These are phyloP conservation scores for Arthrobotrys sphaeroides DNA, from an alignment of 2,329 filamentous ascomycete genomes.

Conservation along the genomic window DNA sequence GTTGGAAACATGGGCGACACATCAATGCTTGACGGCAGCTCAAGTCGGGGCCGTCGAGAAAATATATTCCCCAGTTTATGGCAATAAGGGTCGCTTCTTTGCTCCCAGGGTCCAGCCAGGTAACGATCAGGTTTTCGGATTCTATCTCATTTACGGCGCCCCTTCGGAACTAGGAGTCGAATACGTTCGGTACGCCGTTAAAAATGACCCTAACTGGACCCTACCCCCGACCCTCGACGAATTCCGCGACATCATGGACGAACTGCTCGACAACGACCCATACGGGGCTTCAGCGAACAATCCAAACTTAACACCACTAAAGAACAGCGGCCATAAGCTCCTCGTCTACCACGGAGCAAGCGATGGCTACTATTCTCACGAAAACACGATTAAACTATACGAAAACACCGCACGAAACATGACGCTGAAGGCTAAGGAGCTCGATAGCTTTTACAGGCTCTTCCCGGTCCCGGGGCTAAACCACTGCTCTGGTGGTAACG, in stretches of 20 bases:
- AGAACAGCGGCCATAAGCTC: constrained; percentile 63
- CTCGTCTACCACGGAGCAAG: constrained; percentile 64
- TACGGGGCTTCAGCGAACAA: constrained; percentile 62
- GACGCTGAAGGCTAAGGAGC: constrained; percentile 23
- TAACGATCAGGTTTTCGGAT: constrained; percentile 12
- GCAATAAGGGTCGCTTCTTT: constrained; percentile 59
- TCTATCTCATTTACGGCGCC: constrained; percentile 5
- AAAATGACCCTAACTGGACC: constrained; percentile 62
- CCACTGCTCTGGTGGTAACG: constrained; percentile 60
- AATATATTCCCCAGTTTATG: constrained; percentile 60
- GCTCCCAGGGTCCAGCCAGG: constrained; percentile 49
- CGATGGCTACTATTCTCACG: constrained; percentile 11
- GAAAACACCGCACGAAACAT: constrained; percentile 22
- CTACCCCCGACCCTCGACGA: constrained; percentile 60
- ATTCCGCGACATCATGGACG: constrained; percentile 61
- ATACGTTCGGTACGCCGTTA: constrained; percentile 64
- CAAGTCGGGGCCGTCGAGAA: constrained; percentile 59
- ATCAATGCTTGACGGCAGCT: constrained; percentile 58
- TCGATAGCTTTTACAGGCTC: constrained; percentile 60
- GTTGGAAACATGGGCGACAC: constrained; percentile 7
- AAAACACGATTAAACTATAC: constrained; percentile 11
- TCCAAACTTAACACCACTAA: constrained; percentile 62
- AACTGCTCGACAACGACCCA: constrained; percentile 58
- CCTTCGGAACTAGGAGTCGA: constrained; percentile 56
- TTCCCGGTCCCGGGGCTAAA: constrained; percentile 59